phyloP scores from a whole-genome alignment of 163 green algal genomes.

The Volvox carteri region DNA sequence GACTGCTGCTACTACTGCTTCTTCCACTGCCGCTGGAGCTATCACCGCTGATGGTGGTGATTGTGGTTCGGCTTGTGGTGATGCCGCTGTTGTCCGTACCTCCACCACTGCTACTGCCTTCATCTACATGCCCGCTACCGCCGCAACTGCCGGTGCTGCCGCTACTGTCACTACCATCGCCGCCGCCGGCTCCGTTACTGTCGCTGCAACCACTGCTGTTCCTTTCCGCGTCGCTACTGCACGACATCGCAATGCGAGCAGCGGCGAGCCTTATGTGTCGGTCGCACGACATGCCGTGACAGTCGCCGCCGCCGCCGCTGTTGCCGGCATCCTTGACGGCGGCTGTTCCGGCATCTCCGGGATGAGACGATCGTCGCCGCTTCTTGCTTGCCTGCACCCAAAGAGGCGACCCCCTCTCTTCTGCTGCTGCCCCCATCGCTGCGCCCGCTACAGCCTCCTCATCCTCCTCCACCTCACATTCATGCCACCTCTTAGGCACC shows the following conservation, averaged over 20 bases:
- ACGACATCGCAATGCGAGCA: not conserved
- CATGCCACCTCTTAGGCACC: no score
- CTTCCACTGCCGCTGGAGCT: not conserved
- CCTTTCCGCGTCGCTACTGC: not conserved
- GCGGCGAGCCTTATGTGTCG: not conserved
- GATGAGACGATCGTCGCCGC: not conserved
- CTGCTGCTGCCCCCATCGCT: no score
- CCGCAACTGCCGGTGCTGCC: not conserved
- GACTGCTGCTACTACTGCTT: not conserved
- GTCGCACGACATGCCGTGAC: not conserved
- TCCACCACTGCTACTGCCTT: not conserved
- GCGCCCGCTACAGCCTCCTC: no score
- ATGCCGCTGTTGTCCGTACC: not conserved
- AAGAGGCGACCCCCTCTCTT: no score
- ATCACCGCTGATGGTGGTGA: no score
- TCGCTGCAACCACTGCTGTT: not conserved
- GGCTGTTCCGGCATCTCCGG: not conserved
- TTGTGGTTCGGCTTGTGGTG: no score
- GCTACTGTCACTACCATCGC: not conserved
- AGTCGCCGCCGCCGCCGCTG: not conserved
- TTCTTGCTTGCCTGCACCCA: not conserved
- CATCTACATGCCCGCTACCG: not conserved
- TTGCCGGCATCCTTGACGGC: not conserved
- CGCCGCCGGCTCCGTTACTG: not conserved
- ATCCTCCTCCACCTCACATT: no score